Conservation (phyloP, 1,284 basidiomycete genomes). For the Porodaedalea pini region DNA sequence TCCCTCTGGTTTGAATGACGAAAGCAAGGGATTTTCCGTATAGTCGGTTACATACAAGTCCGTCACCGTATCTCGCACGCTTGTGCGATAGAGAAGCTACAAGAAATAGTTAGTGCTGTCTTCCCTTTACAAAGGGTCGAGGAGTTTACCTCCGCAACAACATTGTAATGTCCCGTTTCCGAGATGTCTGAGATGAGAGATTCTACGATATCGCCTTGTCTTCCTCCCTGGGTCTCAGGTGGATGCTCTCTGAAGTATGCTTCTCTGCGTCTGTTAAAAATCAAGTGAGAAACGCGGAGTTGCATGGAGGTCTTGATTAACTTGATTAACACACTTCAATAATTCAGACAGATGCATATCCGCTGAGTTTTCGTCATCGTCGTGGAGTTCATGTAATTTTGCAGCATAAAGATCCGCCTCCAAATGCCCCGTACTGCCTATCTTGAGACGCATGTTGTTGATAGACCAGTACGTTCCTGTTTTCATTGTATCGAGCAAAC, state of each 20-base stretch:
- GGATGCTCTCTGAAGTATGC: conserved; percentile 2
- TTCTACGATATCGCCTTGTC: neutral
- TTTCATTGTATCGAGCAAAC: conserved; percentile 7
- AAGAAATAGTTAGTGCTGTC: neutral
- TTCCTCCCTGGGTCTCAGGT: neutral
- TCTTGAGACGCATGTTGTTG: conserved; percentile 17
- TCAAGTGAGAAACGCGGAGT: neutral
- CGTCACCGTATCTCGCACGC: conserved; percentile 32
- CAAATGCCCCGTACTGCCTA: conserved; percentile 5
- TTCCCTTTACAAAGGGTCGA: neutral
- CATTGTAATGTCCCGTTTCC: conserved; percentile 6
- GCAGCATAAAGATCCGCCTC: conserved; percentile 16
- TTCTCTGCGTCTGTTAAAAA: conserved; percentile 48
- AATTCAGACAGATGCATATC: conserved; percentile 44
- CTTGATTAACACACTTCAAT: conserved; percentile 47
- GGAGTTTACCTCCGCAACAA: conserved; percentile 14
- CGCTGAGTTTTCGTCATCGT: conserved; percentile 37
- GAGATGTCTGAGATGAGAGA: conserved; percentile 12
- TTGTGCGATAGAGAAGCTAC: conserved; percentile 45
- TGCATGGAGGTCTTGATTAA: too few species aligned
- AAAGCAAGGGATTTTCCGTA: conserved; percentile 46
- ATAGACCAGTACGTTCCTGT: conserved; percentile 15
- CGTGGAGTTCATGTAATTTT: conserved; percentile 34
- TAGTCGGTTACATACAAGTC: conserved; percentile 66
- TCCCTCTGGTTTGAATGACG: conserved; percentile 24